Percentiles rank a stretch among this genome's conserved stretches.
Conservation (phyloP, 106 monocot species). For the Dendrobium chrysotoxum region DNA sequence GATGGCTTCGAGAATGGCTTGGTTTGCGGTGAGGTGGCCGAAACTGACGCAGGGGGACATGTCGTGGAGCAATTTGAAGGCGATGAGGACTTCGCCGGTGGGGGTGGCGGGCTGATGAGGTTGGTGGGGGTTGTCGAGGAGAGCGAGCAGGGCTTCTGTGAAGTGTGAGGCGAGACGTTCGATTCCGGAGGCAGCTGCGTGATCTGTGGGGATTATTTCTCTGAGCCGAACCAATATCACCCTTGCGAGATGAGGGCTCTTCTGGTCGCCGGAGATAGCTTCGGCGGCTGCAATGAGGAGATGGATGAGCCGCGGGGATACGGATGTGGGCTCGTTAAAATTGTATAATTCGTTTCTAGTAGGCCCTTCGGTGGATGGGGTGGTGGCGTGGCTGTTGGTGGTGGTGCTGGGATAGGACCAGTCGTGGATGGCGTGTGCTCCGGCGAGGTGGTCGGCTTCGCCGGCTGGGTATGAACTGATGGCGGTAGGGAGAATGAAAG, state of each 20-base stretch:
- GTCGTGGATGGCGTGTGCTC: neutral
- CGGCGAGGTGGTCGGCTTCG: neutral
- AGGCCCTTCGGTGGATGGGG: neutral
- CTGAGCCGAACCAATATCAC: conserved; percentile 71
- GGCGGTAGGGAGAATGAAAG: conserved; percentile 5
- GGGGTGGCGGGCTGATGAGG: neutral
- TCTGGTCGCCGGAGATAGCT: conserved; percentile 21
- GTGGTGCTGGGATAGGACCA: conserved; percentile 6
- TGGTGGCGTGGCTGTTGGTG: neutral
- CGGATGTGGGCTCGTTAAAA: too few species aligned
- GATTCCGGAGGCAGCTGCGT: conserved; percentile 12
- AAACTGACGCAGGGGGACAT: conserved; percentile 56
- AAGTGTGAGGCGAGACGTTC: conserved; percentile 49
- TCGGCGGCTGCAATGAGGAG: conserved; percentile 38
- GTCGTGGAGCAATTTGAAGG: conserved; percentile 49
- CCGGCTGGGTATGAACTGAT: neutral
- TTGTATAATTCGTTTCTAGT: conserved; percentile 9
- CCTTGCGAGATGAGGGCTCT: conserved; percentile 31
- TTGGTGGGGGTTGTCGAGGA: conserved; percentile 19
- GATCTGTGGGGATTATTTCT: conserved; percentile 18
- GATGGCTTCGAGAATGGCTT: conserved; percentile 45
- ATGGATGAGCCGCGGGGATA: conserved; percentile 22
- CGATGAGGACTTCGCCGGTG: conserved; percentile 24
- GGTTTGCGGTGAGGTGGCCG: conserved; percentile 58
- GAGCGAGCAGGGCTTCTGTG: conserved; percentile 33